Evolutionary conservation across 2,329 filamentous ascomycete species (phyloP).

Genomic region (Ceratocystis harringtonii): DNA sequence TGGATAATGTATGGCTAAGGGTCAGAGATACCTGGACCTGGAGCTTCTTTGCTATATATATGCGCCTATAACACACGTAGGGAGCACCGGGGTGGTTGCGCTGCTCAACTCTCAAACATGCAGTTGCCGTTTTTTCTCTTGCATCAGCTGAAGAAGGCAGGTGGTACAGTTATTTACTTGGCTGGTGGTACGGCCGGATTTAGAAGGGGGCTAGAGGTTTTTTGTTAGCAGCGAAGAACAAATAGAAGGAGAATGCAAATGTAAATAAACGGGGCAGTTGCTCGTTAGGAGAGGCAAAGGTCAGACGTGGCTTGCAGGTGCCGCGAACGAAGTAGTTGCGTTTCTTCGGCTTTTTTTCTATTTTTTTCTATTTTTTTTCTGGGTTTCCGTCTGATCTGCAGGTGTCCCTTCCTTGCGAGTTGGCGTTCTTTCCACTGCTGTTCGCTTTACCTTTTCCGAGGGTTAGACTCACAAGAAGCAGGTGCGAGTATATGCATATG

Average conservation of each 20-base stretch:
- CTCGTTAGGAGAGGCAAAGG: neutral
- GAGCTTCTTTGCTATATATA: neutral
- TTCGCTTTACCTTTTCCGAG: neutral
- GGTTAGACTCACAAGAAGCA: neutral
- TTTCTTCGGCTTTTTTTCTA: neutral
- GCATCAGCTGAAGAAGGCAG: neutral
- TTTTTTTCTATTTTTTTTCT: neutral
- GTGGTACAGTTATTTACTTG: neutral
- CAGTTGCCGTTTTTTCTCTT: neutral
- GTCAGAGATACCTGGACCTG: too few species aligned
- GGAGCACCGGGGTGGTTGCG: neutral
- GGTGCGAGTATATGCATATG: neutral
- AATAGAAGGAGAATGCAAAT: neutral
- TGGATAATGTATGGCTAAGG: too few species aligned
- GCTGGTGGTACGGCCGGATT: neutral
- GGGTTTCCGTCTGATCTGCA: neutral
- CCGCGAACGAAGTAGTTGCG: neutral
- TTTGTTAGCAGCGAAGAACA: neutral
- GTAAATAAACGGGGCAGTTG: neutral
- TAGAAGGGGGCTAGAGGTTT: neutral
- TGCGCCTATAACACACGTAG: neutral
- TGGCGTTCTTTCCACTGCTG: neutral
- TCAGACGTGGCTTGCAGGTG: slow-evolving; percentile 1
- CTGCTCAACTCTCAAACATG: neutral
- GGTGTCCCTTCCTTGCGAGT: neutral